phyloP scores from a whole-genome alignment of 2,329 filamentous ascomycete species.

The Penicillium brevicompactum region DNA sequence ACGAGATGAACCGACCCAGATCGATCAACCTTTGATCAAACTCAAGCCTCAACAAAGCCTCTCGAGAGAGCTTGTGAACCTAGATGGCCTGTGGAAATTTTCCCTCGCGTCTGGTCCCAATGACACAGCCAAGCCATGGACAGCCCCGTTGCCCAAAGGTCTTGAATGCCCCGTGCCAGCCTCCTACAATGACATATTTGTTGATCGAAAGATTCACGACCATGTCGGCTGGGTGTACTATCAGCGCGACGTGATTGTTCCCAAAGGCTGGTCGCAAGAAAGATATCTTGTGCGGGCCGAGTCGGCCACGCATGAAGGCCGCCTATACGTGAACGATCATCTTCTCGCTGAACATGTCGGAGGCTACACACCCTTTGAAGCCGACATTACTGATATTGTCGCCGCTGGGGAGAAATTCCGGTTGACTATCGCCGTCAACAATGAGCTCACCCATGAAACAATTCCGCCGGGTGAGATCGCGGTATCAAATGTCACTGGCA shows the following conservation, averaged over 20 bases:
- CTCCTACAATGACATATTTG: constrained; percentile 21
- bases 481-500: constrained; percentile 12
- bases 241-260: constrained; percentile 28
- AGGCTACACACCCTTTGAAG: constrained; percentile 33
- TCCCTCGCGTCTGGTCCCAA: constrained; percentile 9
- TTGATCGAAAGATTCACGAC: constrained; percentile 20
- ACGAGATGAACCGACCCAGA: background rate
- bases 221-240: constrained; percentile 38
- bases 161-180: constrained; percentile 19
- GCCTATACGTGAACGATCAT: constrained; percentile 29
- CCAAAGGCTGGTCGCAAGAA: constrained; percentile 18
- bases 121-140: constrained; percentile 7
- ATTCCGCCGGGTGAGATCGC: constrained; percentile 29
- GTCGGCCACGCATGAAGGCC: constrained; percentile 30
- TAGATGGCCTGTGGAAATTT: constrained; percentile 20
- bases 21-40: constrained; percentile 1
- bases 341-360: constrained; percentile 28
- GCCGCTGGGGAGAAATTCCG: constrained; percentile 25
- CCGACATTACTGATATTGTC: constrained; percentile 25
- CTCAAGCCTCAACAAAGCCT: constrained; percentile 1
- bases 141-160: constrained; percentile 3
- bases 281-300: constrained; percentile 29
- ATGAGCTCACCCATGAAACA: constrained; percentile 31
- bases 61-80: constrained; percentile 11
- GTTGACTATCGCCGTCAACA: constrained; percentile 35